Evolutionary conservation across 2,329 filamentous ascomycete species (phyloP).

Genomic region (Pyrenophora teres): DNA sequence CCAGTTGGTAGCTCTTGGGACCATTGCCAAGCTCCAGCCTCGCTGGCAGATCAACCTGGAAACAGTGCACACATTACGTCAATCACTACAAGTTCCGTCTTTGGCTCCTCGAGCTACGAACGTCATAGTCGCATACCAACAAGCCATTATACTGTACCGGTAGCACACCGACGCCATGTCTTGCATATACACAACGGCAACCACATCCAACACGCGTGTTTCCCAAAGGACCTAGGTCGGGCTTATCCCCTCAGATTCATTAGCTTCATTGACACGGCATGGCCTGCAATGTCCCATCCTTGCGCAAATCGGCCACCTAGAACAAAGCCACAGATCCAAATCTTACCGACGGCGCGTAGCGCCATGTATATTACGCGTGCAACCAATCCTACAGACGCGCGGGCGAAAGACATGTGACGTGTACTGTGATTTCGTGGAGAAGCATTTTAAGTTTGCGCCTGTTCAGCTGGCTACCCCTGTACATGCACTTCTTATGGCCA

Average conservation of each 20-base stretch:
- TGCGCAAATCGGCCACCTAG: constrained; percentile 18
- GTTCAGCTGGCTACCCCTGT: constrained; percentile 27
- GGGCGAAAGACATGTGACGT: constrained; percentile 11
- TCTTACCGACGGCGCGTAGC: constrained; percentile 2
- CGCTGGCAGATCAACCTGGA: constrained; percentile 14
- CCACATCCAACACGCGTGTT: no score
- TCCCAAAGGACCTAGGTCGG: no score
- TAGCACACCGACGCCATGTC: not conserved
- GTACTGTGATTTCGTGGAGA: constrained; percentile 1
- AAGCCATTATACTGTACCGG: no score
- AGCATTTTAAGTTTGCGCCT: constrained; percentile 7
- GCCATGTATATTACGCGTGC: constrained; percentile 8
- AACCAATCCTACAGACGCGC: constrained; percentile 15
- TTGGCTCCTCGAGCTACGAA: no score
- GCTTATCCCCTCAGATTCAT: not conserved
- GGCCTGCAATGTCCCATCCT: constrained; percentile 7
- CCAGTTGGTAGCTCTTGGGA: constrained; percentile 1
- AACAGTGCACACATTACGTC: constrained; percentile 21
- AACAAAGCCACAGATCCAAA: constrained; percentile 16
- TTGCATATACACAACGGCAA: no score
- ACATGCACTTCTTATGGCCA: constrained; percentile 6
- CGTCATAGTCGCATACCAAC: no score
- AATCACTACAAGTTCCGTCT: not conserved
- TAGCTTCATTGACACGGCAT: constrained; percentile 5
- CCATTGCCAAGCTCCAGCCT: constrained; percentile 18